Base-by-base conservation (phyloP, 345 rosid genomes). In the Boechera retrofracta region DNA sequence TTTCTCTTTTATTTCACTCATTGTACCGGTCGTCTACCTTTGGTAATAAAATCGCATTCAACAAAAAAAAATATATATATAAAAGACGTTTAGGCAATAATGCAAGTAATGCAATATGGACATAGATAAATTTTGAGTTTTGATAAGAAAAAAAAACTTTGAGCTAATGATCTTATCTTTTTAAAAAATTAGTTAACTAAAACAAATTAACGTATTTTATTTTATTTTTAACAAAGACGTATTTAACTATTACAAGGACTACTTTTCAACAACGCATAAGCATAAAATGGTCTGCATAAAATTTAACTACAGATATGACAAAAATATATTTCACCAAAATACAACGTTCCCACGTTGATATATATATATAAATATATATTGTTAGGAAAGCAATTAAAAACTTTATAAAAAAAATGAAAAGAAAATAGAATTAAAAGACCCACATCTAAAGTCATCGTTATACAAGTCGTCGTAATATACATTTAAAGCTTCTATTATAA, bases 361-460 rank as follows among this genome's bases (percentile, higher is more conserved):
- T 6, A 45, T 18, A 31, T 13, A 47, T 32, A 35, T 5, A 12
- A 28, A 4, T 1, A 1, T 28, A 16, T 16, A 16, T 16, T 16
- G 21, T 16, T 35, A 51, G 8, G 26, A 64, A 44, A 44, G 28
- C 16, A 45, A 5, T 9, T 39, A 38, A 8, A 38, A 3, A 7
- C 3, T 36, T 36, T 7, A 7, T 36, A 7, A 38, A 8, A 8
- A 38, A 8, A 39, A 39, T 4, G 38, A 35, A 35, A 35, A 35
- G 38, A 35, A 39, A 39, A 39, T 10, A 9, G 10, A 15, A 38
- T 10, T 10, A 45, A 64, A 64, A 64, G 69, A 64, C 69, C 15
- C n/a, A 4, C 41, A 15, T 15, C 7, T 16, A 13, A 58, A 33
- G 63, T 33, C 63, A 7, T 33, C 63, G 62, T 4, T 58, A 32